phyloP scores from a whole-genome alignment of 2,329 filamentous ascomycete genomes.

The Fusarium sacchari region DNA sequence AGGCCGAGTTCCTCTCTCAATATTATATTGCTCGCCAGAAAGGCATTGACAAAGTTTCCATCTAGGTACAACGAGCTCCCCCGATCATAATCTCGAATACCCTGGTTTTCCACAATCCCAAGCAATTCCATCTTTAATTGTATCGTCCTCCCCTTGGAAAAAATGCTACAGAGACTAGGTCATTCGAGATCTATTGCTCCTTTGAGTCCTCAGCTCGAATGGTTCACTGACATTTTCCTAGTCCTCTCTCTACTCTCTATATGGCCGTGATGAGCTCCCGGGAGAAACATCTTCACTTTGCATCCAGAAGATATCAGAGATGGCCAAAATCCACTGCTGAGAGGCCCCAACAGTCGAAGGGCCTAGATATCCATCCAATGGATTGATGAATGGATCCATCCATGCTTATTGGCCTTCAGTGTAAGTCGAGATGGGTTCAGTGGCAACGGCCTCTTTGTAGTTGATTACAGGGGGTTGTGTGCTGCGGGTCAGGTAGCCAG shows the following conservation, averaged over 20 bases:
- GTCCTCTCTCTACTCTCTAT: no score
- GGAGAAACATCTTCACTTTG: not conserved
- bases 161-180: not conserved
- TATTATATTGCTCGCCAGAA: no score
- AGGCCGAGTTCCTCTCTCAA: not conserved
- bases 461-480: not conserved
- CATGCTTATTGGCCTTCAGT: not conserved
- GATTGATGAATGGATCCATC: not conserved
- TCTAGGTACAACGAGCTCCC: not conserved
- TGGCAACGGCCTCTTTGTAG: not conserved
- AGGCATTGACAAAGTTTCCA: not conserved
- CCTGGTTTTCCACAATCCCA: not conserved
- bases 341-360: not conserved
- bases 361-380: not conserved
- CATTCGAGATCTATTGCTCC: not conserved
- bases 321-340: not conserved
- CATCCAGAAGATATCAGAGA: not conserved
- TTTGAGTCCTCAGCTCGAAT: not conserved
- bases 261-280: no score
- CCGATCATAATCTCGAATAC: not conserved
- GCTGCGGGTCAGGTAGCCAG: not conserved
- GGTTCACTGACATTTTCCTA: not conserved
- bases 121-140: not conserved
- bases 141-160: not conserved
- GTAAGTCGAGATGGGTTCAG: not conserved